Evolutionary conservation across 495 filamentous ascomycete genomes (phyloP).

Genomic region (Elaphomyces granulatus): DNA sequence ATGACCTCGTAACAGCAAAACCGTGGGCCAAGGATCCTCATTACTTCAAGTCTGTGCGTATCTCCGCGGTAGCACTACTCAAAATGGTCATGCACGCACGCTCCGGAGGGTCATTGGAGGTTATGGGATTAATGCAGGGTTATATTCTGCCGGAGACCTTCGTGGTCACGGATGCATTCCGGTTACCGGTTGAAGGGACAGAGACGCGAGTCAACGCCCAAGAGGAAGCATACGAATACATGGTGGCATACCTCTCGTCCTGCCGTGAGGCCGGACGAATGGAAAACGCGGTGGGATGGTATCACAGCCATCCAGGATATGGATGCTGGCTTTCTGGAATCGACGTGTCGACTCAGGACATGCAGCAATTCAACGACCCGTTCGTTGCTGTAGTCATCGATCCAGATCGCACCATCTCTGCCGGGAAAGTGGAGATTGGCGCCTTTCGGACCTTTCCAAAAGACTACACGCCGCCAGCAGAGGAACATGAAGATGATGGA

Average conservation of each 20-base stretch:
- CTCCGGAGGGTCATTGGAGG: constrained; percentile 76
- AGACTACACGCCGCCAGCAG: constrained; percentile 46
- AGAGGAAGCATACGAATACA: constrained; percentile 91
- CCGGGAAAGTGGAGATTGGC: constrained; percentile 93
- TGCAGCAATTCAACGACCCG: constrained; percentile 80
- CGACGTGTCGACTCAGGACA: constrained; percentile 75
- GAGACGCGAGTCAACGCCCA: constrained; percentile 96
- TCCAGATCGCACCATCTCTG: constrained; percentile 88
- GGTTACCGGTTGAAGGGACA: constrained; percentile 91
- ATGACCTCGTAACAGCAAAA: constrained; percentile 36
- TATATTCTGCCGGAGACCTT: constrained; percentile 69
- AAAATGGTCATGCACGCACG: constrained; percentile 99
- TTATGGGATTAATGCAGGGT: constrained; percentile 99
- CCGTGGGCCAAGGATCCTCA: constrained; percentile 75
- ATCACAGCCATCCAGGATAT: constrained; percentile 95
- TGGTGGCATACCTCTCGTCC: constrained; percentile 66
- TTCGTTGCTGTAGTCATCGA: constrained; percentile 96
- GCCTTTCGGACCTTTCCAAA: constrained; percentile 88
- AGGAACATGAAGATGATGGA: constrained; percentile 31
- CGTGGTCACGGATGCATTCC: constrained; percentile 87
- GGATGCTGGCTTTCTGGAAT: constrained; percentile 97
- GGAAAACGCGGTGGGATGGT: constrained; percentile 96
- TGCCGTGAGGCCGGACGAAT: constrained; percentile 60
- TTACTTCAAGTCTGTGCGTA: constrained; percentile 86
- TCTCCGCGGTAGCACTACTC: constrained; percentile 82